phyloP scores from a whole-genome alignment of 1,284 basidiomycete species.

The Ceratobasidium sp. region DNA sequence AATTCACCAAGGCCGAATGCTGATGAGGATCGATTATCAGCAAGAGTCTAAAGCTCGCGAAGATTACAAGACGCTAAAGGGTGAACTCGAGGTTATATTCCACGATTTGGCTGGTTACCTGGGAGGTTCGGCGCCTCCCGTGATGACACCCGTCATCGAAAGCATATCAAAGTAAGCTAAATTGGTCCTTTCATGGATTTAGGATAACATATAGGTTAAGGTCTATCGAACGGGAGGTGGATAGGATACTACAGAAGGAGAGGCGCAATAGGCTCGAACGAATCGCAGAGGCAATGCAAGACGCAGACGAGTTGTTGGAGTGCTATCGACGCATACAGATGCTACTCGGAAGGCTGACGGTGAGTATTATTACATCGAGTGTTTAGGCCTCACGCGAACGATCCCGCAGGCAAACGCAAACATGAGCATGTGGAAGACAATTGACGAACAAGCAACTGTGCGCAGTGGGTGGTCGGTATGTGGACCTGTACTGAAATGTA shows the following conservation, averaged over 20 bases:
- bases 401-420: not conserved
- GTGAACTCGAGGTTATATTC: too few relatives aligned
- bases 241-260: not conserved
- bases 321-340: not conserved
- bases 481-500: not conserved
- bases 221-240: not conserved
- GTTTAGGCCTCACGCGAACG: not conserved
- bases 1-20: not conserved
- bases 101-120: too few relatives aligned
- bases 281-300: not conserved
- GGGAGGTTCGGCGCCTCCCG: not conserved
- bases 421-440: not conserved
- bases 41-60: not conserved
- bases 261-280: not conserved
- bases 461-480: too few relatives aligned
- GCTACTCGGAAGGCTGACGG: not conserved
- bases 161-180: not conserved
- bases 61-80: not conserved
- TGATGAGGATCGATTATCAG: too few relatives aligned
- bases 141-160: not conserved
- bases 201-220: not conserved
- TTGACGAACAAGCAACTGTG: not conserved
- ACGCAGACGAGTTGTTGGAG: too few relatives aligned
- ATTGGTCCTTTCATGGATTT: not conserved
- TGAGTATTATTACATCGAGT: not conserved